phyloP scores from a whole-genome alignment of 345 rosid species.

The Salix udensis region DNA sequence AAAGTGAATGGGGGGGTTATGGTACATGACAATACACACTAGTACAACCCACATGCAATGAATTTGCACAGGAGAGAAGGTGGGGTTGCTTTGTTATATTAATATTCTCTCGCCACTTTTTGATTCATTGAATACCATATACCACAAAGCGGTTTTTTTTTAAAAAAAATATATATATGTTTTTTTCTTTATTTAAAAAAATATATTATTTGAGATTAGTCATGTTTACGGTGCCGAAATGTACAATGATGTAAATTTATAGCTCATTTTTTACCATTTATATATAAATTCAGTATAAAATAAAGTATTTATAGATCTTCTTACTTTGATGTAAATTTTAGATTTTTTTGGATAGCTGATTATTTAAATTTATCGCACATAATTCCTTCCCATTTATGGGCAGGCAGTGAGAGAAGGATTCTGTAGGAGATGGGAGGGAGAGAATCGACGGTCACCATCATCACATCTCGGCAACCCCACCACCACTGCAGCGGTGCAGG shows the following conservation, averaged over 20 bases:
- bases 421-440: no score
- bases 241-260: no score
- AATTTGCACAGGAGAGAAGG: constrained; percentile 32
- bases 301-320: no score
- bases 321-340: no score
- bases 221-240: neutral
- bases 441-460: no score
- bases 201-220: neutral
- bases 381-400: neutral
- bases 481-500: neutral
- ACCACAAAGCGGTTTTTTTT: constrained; percentile 7
- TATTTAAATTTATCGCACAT: neutral
- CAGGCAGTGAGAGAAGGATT: neutral
- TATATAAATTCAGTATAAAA: no score
- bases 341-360: no score
- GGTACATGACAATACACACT: constrained; percentile 33
- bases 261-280: no score
- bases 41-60: constrained; percentile 57
- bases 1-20: neutral
- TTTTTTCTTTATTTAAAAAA: no score
- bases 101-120: constrained; percentile 30
- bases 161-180: no score
- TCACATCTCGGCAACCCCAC: neutral
- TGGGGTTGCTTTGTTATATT: constrained; percentile 33
- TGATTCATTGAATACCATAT: constrained; percentile 22